phyloP scores from a whole-genome alignment of 2,329 filamentous ascomycete species.

The Alternaria triticina region DNA sequence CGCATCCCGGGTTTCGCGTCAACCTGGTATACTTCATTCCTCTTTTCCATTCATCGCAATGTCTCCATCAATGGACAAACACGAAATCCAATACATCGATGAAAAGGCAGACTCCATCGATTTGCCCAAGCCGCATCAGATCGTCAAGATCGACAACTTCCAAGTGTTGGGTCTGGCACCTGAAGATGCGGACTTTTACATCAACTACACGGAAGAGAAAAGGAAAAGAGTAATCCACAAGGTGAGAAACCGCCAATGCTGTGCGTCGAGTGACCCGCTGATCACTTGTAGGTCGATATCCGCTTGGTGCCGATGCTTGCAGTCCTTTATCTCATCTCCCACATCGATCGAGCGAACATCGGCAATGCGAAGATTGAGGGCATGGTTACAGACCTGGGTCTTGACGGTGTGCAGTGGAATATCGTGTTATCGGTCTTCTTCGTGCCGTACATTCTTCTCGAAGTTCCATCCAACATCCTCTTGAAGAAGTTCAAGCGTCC shows the following conservation, averaged over 20 bases:
- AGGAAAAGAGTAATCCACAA: conserved; percentile 53
- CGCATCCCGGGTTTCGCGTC: neutral
- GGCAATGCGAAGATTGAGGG: conserved; percentile 69
- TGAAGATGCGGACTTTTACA: conserved; percentile 32
- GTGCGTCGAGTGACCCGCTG: neutral
- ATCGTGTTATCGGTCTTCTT: conserved; percentile 68
- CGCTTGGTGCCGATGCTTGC: conserved; percentile 48
- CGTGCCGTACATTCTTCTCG: conserved; percentile 48
- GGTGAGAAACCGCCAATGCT: neutral
- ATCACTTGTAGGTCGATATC: conserved; percentile 23
- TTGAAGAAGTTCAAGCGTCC: conserved; percentile 42
- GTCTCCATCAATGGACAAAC: conserved; percentile 25
- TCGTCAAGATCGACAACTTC: conserved; percentile 35
- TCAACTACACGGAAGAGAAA: conserved; percentile 47
- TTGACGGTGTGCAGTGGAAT: conserved; percentile 47
- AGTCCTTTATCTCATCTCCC: conserved; percentile 52
- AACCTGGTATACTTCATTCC: neutral
- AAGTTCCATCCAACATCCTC: conserved; percentile 53
- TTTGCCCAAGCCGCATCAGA: conserved; percentile 24
- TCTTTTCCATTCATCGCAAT: conserved; percentile 9
- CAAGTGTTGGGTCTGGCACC: conserved; percentile 31
- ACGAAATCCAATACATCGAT: conserved; percentile 29
- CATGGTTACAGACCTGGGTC: conserved; percentile 63
- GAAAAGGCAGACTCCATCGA: conserved; percentile 28
- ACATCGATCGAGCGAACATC: conserved; percentile 68